These are phyloP conservation scores for Penicillium mononematosum DNA, from an alignment of 495 filamentous ascomycete species.

Conservation along the genomic window DNA sequence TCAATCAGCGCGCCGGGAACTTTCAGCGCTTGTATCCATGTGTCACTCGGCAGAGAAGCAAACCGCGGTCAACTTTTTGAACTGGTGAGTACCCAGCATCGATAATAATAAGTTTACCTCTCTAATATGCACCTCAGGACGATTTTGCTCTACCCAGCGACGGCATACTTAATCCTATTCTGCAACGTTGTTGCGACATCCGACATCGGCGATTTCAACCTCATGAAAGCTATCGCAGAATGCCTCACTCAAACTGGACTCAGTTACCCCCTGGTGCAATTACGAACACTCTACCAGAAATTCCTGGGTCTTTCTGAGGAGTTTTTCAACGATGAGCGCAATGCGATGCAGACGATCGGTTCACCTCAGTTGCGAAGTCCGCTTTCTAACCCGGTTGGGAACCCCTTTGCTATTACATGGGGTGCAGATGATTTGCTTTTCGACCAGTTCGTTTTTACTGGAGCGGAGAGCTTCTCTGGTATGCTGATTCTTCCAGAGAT, in stretches of 20 bases:
- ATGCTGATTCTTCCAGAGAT: background rate
- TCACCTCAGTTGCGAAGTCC: background rate
- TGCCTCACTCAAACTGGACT: conserved; percentile 15
- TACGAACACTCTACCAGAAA: conserved; percentile 19
- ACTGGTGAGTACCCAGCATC: conserved; percentile 18
- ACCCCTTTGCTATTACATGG: conserved; percentile 1
- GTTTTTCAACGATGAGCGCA: conserved; percentile 5
- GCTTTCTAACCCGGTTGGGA: background rate
- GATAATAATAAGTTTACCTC: no score
- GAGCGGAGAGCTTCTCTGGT: background rate
- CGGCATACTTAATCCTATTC: conserved; percentile 22
- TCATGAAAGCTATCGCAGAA: conserved; percentile 18
- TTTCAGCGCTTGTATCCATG: conserved; percentile 22
- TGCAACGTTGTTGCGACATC: conserved; percentile 23
- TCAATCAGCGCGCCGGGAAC: conserved; percentile 22
- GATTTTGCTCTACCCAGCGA: conserved; percentile 22
- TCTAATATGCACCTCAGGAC: conserved; percentile 16
- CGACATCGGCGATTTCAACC: conserved; percentile 21
- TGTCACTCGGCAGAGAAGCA: conserved; percentile 21
- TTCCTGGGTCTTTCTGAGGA: conserved; percentile 15
- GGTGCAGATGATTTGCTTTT: background rate
- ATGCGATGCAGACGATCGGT: background rate
- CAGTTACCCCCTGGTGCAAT: conserved; percentile 15
- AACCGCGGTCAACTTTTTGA: conserved; percentile 19
- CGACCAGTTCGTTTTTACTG: background rate